These are phyloP conservation scores for Saccharomycopsis javanensis DNA, from an alignment of 805 yeast genomes.

Conservation along the genomic window DNA sequence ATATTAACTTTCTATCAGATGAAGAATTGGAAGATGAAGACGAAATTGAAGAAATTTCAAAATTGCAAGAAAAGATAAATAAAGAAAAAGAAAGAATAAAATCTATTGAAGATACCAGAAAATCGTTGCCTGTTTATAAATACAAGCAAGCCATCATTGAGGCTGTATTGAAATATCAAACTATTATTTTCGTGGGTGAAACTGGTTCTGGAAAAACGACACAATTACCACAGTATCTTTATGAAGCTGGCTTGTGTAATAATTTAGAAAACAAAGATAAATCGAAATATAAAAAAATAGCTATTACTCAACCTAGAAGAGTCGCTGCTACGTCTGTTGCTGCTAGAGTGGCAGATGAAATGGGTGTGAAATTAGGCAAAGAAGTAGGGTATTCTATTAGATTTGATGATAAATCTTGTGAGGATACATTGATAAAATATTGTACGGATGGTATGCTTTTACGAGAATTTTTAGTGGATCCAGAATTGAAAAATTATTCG, in stretches of 20 bases:
- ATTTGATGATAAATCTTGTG: conserved; percentile 69
- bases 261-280: conserved; percentile 17
- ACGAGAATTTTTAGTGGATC: conserved; percentile 74
- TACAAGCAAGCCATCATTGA: conserved; percentile 51
- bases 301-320: conserved; percentile 90
- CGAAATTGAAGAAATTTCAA: conserved; percentile 27
- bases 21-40: conserved; percentile 28
- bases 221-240: conserved; percentile 79
- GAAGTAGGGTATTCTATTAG: conserved; percentile 85
- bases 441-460: conserved; percentile 94
- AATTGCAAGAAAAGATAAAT: conserved; percentile 25
- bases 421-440: conserved; percentile 68
- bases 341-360: conserved; percentile 82
- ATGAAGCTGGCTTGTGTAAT: conserved; percentile 69
- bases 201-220: conserved; percentile 96
- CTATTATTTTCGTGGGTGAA: conserved; percentile 70
- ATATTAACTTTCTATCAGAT: conserved; percentile 40
- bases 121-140: conserved; percentile 65
- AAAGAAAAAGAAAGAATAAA: conserved; percentile 22
- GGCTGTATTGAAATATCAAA: conserved; percentile 54
- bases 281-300: conserved; percentile 47
- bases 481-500: conserved; percentile 56
- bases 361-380: conserved; percentile 68
- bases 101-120: conserved; percentile 42
- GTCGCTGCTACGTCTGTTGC: conserved; percentile 95